Percentiles rank a stretch among this genome's conserved stretches.
These are phyloP conservation scores for Biancaea sappan DNA, from an alignment of 306 rosid species.

Conservation along the genomic window DNA sequence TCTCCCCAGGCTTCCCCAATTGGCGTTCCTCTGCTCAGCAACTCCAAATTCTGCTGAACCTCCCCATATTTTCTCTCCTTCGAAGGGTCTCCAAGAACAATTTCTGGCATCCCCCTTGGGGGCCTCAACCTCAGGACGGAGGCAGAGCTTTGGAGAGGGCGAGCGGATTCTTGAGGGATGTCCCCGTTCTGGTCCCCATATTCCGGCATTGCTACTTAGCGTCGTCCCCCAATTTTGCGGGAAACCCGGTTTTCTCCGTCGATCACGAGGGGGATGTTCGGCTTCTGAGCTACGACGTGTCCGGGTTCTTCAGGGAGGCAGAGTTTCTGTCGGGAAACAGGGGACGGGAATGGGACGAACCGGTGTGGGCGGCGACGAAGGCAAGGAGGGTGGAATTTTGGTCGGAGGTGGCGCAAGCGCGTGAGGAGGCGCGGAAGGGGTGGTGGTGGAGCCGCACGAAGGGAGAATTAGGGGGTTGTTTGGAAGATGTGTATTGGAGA, in stretches of 20 bases:
- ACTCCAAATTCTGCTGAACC: constrained; percentile 59
- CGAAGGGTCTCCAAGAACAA: constrained; percentile 49
- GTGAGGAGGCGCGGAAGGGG: constrained; percentile 33
- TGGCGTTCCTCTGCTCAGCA: constrained; percentile 87
- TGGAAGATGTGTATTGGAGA: constrained; percentile 57
- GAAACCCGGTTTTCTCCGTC: constrained; percentile 69
- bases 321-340: constrained; percentile 37
- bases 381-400: constrained; percentile 58
- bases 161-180: constrained; percentile 32
- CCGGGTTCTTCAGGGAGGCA: constrained; percentile 55
- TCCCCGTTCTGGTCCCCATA: constrained; percentile 67
- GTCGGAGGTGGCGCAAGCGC: constrained; percentile 60
- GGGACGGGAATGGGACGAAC: constrained; percentile 32
- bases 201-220: constrained; percentile 65
- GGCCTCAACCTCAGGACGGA: constrained; percentile 38
- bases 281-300: constrained; percentile 55
- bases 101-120: constrained; percentile 74
- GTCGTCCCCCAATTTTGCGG: constrained; percentile 49
- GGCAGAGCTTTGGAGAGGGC: constrained; percentile 34
- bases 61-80: constrained; percentile 54
- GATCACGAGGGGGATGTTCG: constrained; percentile 48
- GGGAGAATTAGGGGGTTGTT: constrained; percentile 43
- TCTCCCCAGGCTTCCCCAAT: constrained; percentile 69
- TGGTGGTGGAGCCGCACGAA: constrained; percentile 34
- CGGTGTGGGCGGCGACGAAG: constrained; percentile 75